phyloP scores from a whole-genome alignment of 2,329 filamentous ascomycete species.

The Orbilia brochopaga region DNA sequence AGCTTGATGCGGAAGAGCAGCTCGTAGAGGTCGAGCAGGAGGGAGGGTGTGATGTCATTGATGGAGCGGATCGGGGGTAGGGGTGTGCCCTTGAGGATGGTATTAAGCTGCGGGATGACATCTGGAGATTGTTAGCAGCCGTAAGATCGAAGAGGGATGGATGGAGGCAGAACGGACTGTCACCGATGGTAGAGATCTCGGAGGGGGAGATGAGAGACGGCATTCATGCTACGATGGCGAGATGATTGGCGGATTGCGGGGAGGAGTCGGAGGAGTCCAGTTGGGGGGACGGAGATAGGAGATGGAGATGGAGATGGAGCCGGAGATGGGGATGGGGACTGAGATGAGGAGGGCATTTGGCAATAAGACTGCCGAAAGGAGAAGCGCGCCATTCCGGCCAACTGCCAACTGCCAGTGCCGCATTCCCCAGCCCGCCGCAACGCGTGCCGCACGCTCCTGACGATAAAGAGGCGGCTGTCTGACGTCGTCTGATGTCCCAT shows the following conservation, averaged over 20 bases:
- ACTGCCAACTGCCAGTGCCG: constrained; percentile 16
- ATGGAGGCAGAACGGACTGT: constrained; percentile 25
- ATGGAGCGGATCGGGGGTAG: constrained; percentile 28
- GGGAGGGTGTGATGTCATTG: constrained; percentile 46
- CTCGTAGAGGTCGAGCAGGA: constrained; percentile 50
- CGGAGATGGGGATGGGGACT: constrained; percentile 8
- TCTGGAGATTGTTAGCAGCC: constrained; percentile 30
- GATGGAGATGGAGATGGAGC: constrained; percentile 11
- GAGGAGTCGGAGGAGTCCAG: neutral
- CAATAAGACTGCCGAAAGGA: constrained; percentile 2
- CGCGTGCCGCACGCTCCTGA: constrained; percentile 28
- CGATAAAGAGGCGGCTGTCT: too few species aligned
- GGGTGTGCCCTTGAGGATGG: constrained; percentile 41
- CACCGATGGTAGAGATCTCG: constrained; percentile 38
- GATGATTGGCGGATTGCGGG: neutral
- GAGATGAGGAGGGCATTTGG: neutral
- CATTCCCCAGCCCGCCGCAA: constrained; percentile 21
- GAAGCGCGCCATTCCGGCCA: neutral
- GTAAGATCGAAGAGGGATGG: constrained; percentile 6
- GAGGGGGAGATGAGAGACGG: constrained; percentile 40
- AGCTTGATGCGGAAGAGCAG: constrained; percentile 49
- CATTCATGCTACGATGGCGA: constrained; percentile 35
- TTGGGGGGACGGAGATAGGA: neutral
- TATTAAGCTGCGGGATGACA: constrained; percentile 47
- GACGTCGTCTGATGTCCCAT: too few species aligned